phyloP scores from a whole-genome alignment of 2,329 filamentous ascomycete species.

The Colletotrichum sp. region DNA sequence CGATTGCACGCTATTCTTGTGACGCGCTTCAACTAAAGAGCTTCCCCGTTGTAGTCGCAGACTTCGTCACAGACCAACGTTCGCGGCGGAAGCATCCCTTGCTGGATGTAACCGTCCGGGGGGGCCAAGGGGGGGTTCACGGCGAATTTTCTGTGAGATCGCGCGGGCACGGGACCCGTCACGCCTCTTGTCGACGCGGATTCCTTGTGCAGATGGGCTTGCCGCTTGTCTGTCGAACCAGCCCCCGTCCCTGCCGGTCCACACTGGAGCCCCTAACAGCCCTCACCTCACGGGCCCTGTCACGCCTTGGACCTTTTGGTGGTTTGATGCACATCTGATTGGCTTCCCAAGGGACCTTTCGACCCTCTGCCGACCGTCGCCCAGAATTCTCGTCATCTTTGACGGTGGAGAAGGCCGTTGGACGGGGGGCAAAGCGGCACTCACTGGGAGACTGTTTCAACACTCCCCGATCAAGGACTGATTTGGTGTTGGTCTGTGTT shows the following conservation, averaged over 20 bases:
- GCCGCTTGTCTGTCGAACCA: slow-evolving; percentile 14
- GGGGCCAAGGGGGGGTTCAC: slow-evolving; percentile 10
- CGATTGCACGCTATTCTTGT: slow-evolving; percentile 12
- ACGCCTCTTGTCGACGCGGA: slow-evolving; percentile 9
- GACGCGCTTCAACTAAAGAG: background rate
- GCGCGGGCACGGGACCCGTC: slow-evolving; percentile 10
- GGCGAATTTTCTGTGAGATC: slow-evolving; percentile 23
- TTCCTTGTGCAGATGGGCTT: slow-evolving; percentile 17
- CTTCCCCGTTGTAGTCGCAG: slow-evolving; percentile 7
- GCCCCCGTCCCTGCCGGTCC: slow-evolving; percentile 19
- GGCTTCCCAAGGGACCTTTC: background rate
- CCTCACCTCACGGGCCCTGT: background rate
- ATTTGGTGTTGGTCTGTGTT: slow-evolving; percentile 19
- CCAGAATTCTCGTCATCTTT: slow-evolving; percentile 15
- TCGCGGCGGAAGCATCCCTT: slow-evolving; percentile 19
- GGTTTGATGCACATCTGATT: slow-evolving; percentile 9
- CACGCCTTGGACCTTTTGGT: slow-evolving; percentile 4
- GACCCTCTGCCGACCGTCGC: slow-evolving; percentile 14
- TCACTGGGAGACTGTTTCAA: slow-evolving; percentile 16
- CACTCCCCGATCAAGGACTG: slow-evolving; percentile 1
- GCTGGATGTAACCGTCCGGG: slow-evolving; percentile 19
- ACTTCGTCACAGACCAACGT: slow-evolving; percentile 16
- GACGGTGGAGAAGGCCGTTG: slow-evolving; percentile 3
- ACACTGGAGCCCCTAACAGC: background rate
- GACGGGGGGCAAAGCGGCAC: slow-evolving; percentile 1